Evolutionary conservation across 805 yeast genomes (phyloP).

Genomic region (Yarrowia sp.): DNA sequence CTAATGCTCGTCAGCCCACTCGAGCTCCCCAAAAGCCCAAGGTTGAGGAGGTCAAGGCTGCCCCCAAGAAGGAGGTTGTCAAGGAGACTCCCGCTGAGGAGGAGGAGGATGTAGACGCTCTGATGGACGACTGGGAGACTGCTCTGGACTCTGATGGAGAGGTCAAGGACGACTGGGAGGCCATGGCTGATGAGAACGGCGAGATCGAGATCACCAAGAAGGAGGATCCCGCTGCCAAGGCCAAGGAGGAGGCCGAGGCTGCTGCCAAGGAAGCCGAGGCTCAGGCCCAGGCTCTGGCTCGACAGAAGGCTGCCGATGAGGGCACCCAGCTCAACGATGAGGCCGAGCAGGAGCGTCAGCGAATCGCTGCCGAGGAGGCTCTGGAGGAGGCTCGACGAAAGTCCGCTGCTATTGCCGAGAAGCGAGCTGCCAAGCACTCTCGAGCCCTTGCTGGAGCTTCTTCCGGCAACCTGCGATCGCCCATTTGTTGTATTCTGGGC

Average conservation of each 20-base stretch:
- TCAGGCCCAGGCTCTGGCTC: constrained; percentile 37
- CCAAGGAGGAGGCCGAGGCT: constrained; percentile 35
- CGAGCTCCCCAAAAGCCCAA: constrained; percentile 20
- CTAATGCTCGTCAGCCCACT: constrained; percentile 38
- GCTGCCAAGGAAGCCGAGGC: constrained; percentile 37
- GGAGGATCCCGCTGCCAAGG: constrained; percentile 32
- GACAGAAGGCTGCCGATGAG: constrained; percentile 33
- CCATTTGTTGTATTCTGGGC: constrained; percentile 98
- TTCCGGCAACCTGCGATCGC: constrained; percentile 80
- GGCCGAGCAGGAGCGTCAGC: constrained; percentile 33
- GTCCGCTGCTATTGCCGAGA: constrained; percentile 43
- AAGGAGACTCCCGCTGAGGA: constrained; percentile 33
- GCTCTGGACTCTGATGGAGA: constrained; percentile 55
- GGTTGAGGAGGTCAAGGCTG: constrained; percentile 30
- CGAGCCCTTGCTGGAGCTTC: constrained; percentile 42
- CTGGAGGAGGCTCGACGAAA: constrained; percentile 39
- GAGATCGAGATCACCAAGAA: constrained; percentile 28
- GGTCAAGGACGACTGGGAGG: constrained; percentile 39
- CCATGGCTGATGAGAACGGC: constrained; percentile 30
- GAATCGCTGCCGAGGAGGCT: constrained; percentile 29
- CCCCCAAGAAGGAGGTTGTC: constrained; percentile 36
- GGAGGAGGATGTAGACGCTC: constrained; percentile 43
- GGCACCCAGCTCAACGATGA: constrained; percentile 37
- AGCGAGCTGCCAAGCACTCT: constrained; percentile 41
- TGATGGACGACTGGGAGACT: constrained; percentile 86